These are phyloP conservation scores for Aspergillus eucalypticola DNA, from an alignment of 2,329 filamentous ascomycete species.

Conservation along the genomic window DNA sequence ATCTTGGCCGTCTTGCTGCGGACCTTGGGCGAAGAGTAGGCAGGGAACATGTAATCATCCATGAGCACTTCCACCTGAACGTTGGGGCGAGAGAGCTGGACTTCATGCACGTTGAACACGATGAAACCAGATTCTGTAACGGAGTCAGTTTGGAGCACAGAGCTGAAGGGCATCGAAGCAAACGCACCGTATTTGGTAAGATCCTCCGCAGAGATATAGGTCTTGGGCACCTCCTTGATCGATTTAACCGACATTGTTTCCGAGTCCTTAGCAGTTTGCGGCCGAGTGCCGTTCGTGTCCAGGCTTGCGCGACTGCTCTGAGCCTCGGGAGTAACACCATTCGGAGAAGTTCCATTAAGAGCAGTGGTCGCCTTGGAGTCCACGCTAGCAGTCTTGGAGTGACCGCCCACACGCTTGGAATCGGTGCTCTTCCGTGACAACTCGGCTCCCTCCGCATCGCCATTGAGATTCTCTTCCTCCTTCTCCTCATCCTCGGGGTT, in stretches of 20 bases:
- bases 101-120: conserved; percentile 92
- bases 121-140: conserved; percentile 78
- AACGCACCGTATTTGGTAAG: conserved; percentile 70
- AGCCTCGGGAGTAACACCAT: conserved; percentile 22
- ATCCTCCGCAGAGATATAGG: conserved; percentile 76
- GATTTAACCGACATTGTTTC: conserved; percentile 49
- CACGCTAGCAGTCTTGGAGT: conserved; percentile 32
- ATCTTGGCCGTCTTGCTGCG: conserved; percentile 70
- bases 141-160: background rate
- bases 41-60: conserved; percentile 91
- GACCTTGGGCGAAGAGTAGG: conserved; percentile 78
- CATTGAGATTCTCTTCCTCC: conserved; percentile 44
- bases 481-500: conserved; percentile 74
- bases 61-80: conserved; percentile 84
- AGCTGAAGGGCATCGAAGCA: background rate
- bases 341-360: conserved; percentile 22
- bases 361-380: conserved; percentile 31
- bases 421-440: conserved; percentile 33
- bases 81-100: conserved; percentile 73
- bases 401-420: conserved; percentile 22
- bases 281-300: conserved; percentile 38
- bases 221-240: conserved; percentile 66
- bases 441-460: conserved; percentile 20
- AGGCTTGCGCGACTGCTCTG: conserved; percentile 34
- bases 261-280: conserved; percentile 44